Evolutionary conservation across 2,329 filamentous ascomycete species (phyloP).

Genomic region (Calonectria crousiana): DNA sequence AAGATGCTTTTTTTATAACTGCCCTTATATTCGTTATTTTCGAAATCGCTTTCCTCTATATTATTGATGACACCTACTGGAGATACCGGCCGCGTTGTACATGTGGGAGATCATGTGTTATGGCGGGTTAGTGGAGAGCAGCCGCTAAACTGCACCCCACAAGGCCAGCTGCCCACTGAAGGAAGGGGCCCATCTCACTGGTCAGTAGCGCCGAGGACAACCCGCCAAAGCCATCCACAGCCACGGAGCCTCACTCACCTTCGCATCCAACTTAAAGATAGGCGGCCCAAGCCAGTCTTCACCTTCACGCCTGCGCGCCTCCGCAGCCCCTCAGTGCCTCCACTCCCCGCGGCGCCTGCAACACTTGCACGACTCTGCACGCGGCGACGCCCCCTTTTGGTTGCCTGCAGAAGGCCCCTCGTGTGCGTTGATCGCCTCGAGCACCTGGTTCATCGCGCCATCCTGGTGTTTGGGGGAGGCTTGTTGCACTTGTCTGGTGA

Average conservation of each 20-base stretch:
- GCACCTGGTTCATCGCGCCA: constrained; percentile 22
- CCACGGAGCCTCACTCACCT: constrained; percentile 32
- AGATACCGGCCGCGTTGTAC: neutral
- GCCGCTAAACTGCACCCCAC: constrained; percentile 8
- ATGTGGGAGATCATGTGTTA: constrained; percentile 9
- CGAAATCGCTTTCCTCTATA: neutral
- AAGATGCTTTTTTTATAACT: neutral
- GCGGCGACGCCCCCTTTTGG: neutral
- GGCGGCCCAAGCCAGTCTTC: constrained; percentile 22
- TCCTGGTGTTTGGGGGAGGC: constrained; percentile 1
- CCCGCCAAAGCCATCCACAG: constrained; percentile 23
- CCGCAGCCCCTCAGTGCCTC: constrained; percentile 11
- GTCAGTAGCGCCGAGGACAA: constrained; percentile 20
- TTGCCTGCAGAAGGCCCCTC: neutral
- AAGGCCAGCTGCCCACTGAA: constrained; percentile 3
- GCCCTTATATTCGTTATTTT: no score
- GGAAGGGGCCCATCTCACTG: constrained; percentile 11
- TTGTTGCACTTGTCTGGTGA: constrained; percentile 16
- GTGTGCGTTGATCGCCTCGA: constrained; percentile 21
- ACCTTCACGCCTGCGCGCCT: constrained; percentile 17
- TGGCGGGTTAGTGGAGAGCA: constrained; percentile 2
- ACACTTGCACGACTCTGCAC: neutral
- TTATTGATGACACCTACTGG: neutral
- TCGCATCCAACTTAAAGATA: constrained; percentile 31
- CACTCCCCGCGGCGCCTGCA: neutral